phyloP scores from a whole-genome alignment of 345 rosid genomes.

The Brassica incana region DNA sequence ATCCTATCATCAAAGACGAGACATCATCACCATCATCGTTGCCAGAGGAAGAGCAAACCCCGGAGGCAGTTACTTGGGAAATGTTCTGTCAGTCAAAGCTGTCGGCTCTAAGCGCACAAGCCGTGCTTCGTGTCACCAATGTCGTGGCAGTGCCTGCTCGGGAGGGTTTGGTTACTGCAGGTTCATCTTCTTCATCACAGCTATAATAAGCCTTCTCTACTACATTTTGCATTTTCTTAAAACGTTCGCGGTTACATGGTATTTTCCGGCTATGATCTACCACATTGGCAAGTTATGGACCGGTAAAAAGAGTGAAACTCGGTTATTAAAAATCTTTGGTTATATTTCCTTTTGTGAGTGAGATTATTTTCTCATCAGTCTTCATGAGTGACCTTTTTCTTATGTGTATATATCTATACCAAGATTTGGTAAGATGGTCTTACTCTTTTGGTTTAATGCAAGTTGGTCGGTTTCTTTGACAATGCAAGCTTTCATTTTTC shows the following conservation, averaged over 20 bases:
- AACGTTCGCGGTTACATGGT: slow-evolving; percentile 29
- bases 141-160: slow-evolving; percentile 44
- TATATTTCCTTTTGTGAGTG: slow-evolving; percentile 17
- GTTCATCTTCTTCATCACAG: slow-evolving; percentile 46
- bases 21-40: slow-evolving; percentile 24
- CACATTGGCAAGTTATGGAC: slow-evolving; percentile 35
- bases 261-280: slow-evolving; percentile 29
- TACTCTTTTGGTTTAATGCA: slow-evolving; percentile 16
- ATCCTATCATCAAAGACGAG: slow-evolving; percentile 22
- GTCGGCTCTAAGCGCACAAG: slow-evolving; percentile 79
- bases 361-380: neutral
- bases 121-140: slow-evolving; percentile 86
- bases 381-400: neutral
- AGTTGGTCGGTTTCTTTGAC: slow-evolving; percentile 16
- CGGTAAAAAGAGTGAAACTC: slow-evolving; percentile 22
- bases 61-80: slow-evolving; percentile 74
- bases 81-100: slow-evolving; percentile 79
- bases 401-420: slow-evolving; percentile 32
- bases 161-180: slow-evolving; percentile 53
- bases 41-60: slow-evolving; percentile 34
- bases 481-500: neutral
- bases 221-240: neutral
- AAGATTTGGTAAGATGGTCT: slow-evolving; percentile 35
- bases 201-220: slow-evolving; percentile 25
- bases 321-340: slow-evolving; percentile 5